Evolutionary conservation across 2,329 filamentous ascomycete species (phyloP), one percentile per base, ranked within the genome.

Genomic region (Neoarthrinium moseri): DNA sequence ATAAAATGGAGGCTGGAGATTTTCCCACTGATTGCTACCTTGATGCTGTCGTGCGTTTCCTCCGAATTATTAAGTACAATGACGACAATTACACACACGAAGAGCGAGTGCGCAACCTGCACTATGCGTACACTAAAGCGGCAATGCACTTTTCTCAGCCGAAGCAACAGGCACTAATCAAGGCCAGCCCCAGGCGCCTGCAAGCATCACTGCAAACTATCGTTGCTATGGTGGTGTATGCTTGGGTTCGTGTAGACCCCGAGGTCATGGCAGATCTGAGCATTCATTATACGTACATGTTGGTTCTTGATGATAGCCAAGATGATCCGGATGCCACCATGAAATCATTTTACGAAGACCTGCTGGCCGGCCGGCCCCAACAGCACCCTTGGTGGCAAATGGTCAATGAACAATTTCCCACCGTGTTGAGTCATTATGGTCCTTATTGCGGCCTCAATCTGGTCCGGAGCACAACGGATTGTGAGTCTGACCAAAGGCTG

Each of bases 201-300:
- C 43, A 51, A 21, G 47, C 48, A 6, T 41, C 44, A 12, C 44
- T 55, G n/a, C 50, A 46, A 30, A 56, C 53, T 21, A 54, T 62
- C 48, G 58, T 57, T 3, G 56, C 57, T 47, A 51, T 64, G 21
- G 57, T 58, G 8, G 57, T 58, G 21, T 64, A 63, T 46, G 52
- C 54, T n/a, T 57, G 61, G 37, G 47, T 56, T 26, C 59, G 55
- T 48, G 56, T 45, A 1, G 44, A 41, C n/a, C 41, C 41, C 17
- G 50, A 56, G 26, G 26, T 53, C 32, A 53, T 53, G 50, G 52
- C 50, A 8, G 53, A 48, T 26, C 43, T 56, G n/a, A 49, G 44
- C 43, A 56, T 54, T 23, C 48, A 51, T 37, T 56, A 47, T 33
- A 53, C 48, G 5, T 56, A 56, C 47, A 51, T 43, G 4, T 32